Conservation (phyloP, 257 asterid species). For the Anisodus acutangulus region DNA sequence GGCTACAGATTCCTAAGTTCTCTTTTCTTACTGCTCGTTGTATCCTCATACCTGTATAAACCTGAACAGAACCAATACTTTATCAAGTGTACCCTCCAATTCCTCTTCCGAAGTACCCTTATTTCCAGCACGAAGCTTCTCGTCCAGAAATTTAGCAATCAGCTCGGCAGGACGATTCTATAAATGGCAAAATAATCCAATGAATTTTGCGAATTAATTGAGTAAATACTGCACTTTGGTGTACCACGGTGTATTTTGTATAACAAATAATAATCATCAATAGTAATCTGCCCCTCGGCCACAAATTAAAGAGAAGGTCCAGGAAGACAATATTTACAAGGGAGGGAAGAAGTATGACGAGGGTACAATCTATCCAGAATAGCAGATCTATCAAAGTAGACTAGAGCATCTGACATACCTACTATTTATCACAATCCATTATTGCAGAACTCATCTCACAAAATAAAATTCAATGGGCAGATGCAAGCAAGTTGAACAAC, state of each 20-base stretch:
- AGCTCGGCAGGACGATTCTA: conserved; percentile 99
- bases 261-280: background rate
- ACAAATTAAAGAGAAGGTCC: background rate
- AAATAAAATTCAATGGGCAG: background rate
- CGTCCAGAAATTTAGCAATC: conserved; percentile 94
- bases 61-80: conserved; percentile 93
- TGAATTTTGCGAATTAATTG: background rate
- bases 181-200: conserved; percentile 19
- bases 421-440: background rate
- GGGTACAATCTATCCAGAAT: background rate
- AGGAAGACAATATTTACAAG: background rate
- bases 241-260: conserved; percentile 7
- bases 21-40: background rate
- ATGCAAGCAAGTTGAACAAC: conserved; percentile 17
- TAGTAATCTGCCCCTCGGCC: background rate
- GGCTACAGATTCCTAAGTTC: conserved; percentile 8
- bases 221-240: background rate
- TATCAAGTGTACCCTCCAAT: conserved; percentile 95
- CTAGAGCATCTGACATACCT: background rate
- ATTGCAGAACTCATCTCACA: background rate
- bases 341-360: background rate
- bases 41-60: conserved; percentile 75
- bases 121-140: conserved; percentile 98
- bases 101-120: conserved; percentile 99
- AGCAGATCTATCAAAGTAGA: background rate